These are phyloP conservation scores for Allium fistulosum DNA, from an alignment of 106 monocot species.

Conservation along the genomic window DNA sequence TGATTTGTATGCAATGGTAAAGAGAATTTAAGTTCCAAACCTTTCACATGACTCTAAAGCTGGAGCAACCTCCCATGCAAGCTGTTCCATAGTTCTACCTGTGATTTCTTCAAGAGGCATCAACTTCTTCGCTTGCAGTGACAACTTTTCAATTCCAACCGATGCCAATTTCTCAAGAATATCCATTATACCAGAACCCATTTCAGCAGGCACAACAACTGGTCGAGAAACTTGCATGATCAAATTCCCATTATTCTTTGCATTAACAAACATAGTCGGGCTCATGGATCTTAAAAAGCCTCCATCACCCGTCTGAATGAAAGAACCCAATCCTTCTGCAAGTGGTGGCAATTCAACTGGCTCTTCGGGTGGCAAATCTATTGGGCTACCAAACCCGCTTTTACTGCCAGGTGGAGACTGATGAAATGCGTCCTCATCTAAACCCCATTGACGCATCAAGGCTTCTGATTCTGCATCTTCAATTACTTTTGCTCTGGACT, in stretches of 20 bases:
- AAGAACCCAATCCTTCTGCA: conserved; percentile 64
- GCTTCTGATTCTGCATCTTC: conserved; percentile 90
- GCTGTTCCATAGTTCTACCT: conserved; percentile 77
- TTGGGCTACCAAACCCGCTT: conserved; percentile 83
- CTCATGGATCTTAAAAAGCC: conserved; percentile 93
- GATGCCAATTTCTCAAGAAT: conserved; percentile 77
- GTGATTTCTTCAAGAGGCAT: conserved; percentile 97
- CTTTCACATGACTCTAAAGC: conserved; percentile 42
- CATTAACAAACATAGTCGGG: conserved; percentile 60
- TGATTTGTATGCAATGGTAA: too few relatives aligned
- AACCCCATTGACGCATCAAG: conserved; percentile 78
- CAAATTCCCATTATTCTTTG: conserved; percentile 71
- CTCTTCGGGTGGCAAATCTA: conserved; percentile 49
- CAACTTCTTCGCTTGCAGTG: conserved; percentile 75
- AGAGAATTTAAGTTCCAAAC: conserved; percentile 11
- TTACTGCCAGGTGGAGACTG: conserved; percentile 46
- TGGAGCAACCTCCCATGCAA: conserved; percentile 71
- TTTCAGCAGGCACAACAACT: conserved; percentile 92
- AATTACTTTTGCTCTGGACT: conserved; percentile 51
- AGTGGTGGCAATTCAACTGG: conserved; percentile 66
- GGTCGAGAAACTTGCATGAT: conserved; percentile 92
- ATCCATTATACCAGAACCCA: conserved; percentile 83
- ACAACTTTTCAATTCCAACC: conserved; percentile 87
- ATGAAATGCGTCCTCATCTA: conserved; percentile 72
- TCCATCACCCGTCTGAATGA: conserved; percentile 83